A percentile compares a stretch with the other conserved stretches of the same genome.
These are phyloP conservation scores for Aspergillus thermomutatus DNA, from an alignment of 2,329 filamentous ascomycete genomes.

Conservation along the genomic window DNA sequence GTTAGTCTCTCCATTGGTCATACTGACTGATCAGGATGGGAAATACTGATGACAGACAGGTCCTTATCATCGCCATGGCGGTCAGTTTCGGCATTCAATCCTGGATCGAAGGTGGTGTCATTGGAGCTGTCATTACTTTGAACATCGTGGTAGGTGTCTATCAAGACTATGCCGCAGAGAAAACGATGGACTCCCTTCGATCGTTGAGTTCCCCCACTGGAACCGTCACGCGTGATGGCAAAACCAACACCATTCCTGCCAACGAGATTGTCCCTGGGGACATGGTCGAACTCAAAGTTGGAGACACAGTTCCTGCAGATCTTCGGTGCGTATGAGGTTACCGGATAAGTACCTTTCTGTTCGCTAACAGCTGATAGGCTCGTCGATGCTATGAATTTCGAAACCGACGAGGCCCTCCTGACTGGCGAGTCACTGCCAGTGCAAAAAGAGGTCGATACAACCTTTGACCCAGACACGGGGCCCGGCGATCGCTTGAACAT, in stretches of 20 bases:
- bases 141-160: constrained; percentile 60
- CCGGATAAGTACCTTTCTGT: not conserved
- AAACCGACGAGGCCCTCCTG: constrained; percentile 66
- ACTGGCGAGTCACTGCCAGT: constrained; percentile 63
- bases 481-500: constrained; percentile 61
- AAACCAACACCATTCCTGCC: constrained; percentile 52
- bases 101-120: constrained; percentile 59
- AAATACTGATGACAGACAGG: constrained; percentile 52
- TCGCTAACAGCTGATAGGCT: constrained; percentile 42
- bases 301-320: constrained; percentile 63
- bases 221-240: constrained; percentile 56
- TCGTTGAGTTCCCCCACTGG: constrained; percentile 57
- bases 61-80: constrained; percentile 73
- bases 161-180: constrained; percentile 60
- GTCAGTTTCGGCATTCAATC: constrained; percentile 56
- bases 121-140: constrained; percentile 56
- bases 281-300: constrained; percentile 53
- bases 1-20: constrained; percentile 39
- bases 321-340: constrained; percentile 43
- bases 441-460: constrained; percentile 46
- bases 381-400: constrained; percentile 66
- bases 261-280: constrained; percentile 63
- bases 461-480: constrained; percentile 51
- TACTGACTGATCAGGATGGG: no score
- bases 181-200: constrained; percentile 59